A percentile compares a stretch with the other conserved stretches of the same genome.
These are phyloP conservation scores for Priceomyces haplophilus DNA, from an alignment of 805 yeast species.

Conservation along the genomic window DNA sequence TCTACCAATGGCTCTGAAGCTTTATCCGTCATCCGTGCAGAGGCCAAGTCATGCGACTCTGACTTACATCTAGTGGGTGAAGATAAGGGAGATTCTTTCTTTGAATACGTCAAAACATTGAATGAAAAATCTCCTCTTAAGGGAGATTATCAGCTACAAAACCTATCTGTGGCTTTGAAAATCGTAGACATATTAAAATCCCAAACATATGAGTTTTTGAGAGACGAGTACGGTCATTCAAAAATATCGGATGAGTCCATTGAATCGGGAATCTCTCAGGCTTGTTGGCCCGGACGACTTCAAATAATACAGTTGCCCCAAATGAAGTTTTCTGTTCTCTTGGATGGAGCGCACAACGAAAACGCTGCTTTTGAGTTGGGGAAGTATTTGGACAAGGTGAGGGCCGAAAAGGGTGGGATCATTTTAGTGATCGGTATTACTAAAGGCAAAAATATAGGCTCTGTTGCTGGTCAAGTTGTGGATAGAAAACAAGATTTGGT, in stretches of 20 bases:
- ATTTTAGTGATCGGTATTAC: conserved; percentile 75
- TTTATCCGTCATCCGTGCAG: conserved; percentile 40
- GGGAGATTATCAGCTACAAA: conserved; percentile 72
- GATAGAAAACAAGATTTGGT: conserved; percentile 49
- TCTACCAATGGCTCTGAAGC: conserved; percentile 58
- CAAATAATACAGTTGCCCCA: conserved; percentile 40
- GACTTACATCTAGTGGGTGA: conserved; percentile 12
- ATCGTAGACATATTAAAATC: conserved; percentile 42
- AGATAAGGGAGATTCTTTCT: background rate
- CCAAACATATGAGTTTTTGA: background rate
- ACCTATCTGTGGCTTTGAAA: conserved; percentile 64
- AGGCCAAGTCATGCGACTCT: conserved; percentile 33
- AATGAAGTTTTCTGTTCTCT: conserved; percentile 35
- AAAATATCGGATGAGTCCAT: conserved; percentile 35
- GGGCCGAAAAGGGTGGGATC: conserved; percentile 27
- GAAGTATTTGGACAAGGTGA: conserved; percentile 40
- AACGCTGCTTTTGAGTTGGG: conserved; percentile 77
- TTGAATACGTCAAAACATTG: background rate
- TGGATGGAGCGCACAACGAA: conserved; percentile 94
- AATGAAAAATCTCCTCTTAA: conserved; percentile 48
- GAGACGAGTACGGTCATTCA: conserved; percentile 9
- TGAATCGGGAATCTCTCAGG: conserved; percentile 48
- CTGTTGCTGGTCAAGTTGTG: conserved; percentile 51
- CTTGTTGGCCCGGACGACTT: conserved; percentile 86
- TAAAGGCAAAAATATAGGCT: conserved; percentile 58